Evolutionary conservation across 805 yeast genomes (phyloP).

Genomic region (Candida quercuum): DNA sequence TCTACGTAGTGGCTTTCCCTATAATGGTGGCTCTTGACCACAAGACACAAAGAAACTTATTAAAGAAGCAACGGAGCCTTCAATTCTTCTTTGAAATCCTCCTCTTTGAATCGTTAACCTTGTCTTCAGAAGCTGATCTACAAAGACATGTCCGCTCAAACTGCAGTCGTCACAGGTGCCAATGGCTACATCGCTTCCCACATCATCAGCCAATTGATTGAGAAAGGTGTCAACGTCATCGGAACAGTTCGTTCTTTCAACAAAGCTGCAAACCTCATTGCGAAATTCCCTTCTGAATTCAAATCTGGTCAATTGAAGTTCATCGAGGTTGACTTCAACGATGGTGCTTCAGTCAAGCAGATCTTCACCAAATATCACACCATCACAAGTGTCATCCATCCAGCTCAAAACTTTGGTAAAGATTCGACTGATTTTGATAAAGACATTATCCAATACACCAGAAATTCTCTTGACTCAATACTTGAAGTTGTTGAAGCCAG

Average conservation of each 20-base stretch:
- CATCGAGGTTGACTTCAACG: conserved; percentile 4
- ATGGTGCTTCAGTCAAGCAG: not conserved
- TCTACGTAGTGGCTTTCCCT: too few relatives aligned
- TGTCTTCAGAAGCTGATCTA: not conserved
- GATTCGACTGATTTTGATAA: conserved; percentile 1
- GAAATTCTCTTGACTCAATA: conserved; percentile 1
- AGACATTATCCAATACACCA: conserved; percentile 4
- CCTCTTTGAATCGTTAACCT: too few relatives aligned
- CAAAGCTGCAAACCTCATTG: conserved; percentile 4
- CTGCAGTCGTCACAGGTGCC: conserved; percentile 8
- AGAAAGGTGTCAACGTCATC: conserved; percentile 2
- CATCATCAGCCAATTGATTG: conserved; percentile 1
- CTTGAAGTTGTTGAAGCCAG: conserved; percentile 3
- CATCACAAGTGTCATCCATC: conserved; percentile 4
- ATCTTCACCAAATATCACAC: conserved; percentile 1
- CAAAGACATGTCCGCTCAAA: not conserved
- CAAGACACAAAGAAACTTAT: too few relatives aligned
- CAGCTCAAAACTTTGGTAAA: conserved; percentile 7
- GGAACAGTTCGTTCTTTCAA: conserved; percentile 9
- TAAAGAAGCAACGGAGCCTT: too few relatives aligned
- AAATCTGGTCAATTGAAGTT: conserved; percentile 5
- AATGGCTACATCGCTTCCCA: conserved; percentile 7
- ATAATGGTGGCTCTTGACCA: too few relatives aligned
- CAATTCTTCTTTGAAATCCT: too few relatives aligned
- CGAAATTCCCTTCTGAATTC: not conserved